These are phyloP conservation scores for Rhodotorula diobovata DNA, from an alignment of 768 basidiomycete species.

Conservation along the genomic window DNA sequence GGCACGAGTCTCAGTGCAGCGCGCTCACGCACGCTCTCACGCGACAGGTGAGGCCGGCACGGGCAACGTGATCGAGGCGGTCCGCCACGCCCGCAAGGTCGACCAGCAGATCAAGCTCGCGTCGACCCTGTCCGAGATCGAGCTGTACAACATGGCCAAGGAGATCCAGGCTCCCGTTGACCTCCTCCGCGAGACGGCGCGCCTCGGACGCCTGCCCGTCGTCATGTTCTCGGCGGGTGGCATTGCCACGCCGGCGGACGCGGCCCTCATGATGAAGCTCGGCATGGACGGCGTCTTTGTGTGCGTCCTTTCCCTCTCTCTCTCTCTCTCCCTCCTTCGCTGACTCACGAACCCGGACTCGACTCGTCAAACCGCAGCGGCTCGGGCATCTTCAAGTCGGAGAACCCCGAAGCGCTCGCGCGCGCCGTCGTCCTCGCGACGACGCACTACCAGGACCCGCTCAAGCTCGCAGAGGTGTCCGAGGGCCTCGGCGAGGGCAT, in stretches of 20 bases:
- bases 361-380: slow-evolving; percentile 49
- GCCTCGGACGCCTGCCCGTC: slow-evolving; percentile 84
- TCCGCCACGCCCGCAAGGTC: slow-evolving; percentile 81
- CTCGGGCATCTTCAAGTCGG: slow-evolving; percentile 95
- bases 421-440: slow-evolving; percentile 95
- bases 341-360: not conserved
- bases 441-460: slow-evolving; percentile 93
- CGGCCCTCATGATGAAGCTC: slow-evolving; percentile 97
- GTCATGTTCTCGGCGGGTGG: slow-evolving; percentile 77
- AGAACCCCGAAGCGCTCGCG: slow-evolving; percentile 87
- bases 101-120: slow-evolving; percentile 78
- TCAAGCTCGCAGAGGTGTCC: slow-evolving; percentile 78
- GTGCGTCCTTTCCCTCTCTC: slow-evolving; percentile 52
- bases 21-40: not conserved
- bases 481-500: slow-evolving; percentile 43
- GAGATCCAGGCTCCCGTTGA: slow-evolving; percentile 89
- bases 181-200: slow-evolving; percentile 89
- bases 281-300: slow-evolving; percentile 91
- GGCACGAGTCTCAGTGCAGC: not conserved
- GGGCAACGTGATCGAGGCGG: slow-evolving; percentile 60
- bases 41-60: slow-evolving; percentile 50
- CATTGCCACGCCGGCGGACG: slow-evolving; percentile 63
- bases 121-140: slow-evolving; percentile 85
- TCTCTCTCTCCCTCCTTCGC: not conserved
- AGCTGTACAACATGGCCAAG: slow-evolving; percentile 87